phyloP scores from a whole-genome alignment of 108 stramenopile genomes.

The Cyclostephanos tholiformis region DNA sequence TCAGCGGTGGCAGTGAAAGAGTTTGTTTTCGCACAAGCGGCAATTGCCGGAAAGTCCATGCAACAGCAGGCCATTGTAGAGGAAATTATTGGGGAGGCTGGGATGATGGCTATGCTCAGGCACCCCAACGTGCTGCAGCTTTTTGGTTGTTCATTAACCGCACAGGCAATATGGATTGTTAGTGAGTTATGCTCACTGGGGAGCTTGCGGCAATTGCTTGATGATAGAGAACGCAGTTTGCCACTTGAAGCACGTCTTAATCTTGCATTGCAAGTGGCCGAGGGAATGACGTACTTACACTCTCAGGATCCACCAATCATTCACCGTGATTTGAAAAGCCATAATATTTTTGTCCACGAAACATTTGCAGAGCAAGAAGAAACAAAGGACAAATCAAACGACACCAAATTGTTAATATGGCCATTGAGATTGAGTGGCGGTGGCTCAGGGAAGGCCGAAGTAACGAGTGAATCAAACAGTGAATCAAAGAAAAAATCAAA shows the following conservation, averaged over 20 bases:
- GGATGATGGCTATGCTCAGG: constrained; percentile 95
- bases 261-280: constrained; percentile 92
- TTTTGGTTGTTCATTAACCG: constrained; percentile 95
- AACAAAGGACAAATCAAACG: constrained; percentile 40
- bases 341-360: constrained; percentile 97
- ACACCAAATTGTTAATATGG: constrained; percentile 45
- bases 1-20: constrained; percentile 97
- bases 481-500: too few relatives aligned
- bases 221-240: constrained; percentile 74
- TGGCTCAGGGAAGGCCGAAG: constrained; percentile 30
- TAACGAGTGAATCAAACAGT: constrained; percentile 52
- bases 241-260: constrained; percentile 59
- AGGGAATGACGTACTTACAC: constrained; percentile 96
- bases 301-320: constrained; percentile 94
- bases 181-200: constrained; percentile 92
- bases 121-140: constrained; percentile 96
- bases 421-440: constrained; percentile 22
- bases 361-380: constrained; percentile 69
- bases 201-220: constrained; percentile 91
- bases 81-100: constrained; percentile 98
- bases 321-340: constrained; percentile 97
- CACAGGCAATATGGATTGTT: constrained; percentile 98
- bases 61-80: constrained; percentile 96
- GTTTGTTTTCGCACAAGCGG: constrained; percentile 98
- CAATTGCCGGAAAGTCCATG: constrained; percentile 92